Evolutionary conservation across 495 filamentous ascomycete genomes (phyloP), one percentile per base, ranked within the genome.

Genomic region (Staphylotrichum tortipilum): DNA sequence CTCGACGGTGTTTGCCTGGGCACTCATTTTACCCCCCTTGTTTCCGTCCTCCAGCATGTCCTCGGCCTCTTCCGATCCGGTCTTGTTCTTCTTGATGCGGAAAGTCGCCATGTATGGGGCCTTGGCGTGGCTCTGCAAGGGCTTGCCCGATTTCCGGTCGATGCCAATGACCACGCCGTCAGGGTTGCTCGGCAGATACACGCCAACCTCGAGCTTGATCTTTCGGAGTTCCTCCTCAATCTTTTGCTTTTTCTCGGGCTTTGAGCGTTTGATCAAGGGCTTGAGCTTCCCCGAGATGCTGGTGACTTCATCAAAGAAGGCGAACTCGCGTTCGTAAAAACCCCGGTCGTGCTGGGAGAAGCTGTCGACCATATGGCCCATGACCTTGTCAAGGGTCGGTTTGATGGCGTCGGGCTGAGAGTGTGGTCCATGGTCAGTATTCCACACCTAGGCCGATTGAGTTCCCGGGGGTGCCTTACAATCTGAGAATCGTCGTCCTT

Each of bases 81-180:
- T 70, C 48, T 76, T 79, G 28, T 79, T 83, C 68, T 94, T 95
- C 60, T 88, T 84, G 65, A 97, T 94, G 22, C 89, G 78, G 74
- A 99, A 99, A 2, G 94, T 97, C 23, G 94, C 94, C 92, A 99
- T 95, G 66, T 86, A 99, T 0, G 94, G 94, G 11, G 94, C 90
- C 68, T 99, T 99, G 39, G 94, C 94, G 59, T 99, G 94, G 59
- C 85, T 91, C 60, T 99, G 94, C 30, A 99, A 71, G 1, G 94
- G 94, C 68, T 97, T 97, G 36, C 94, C 94, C 15, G 89, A 95
- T 61, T 95, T 94, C 26, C 94, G 83, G 65, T 99, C 94, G 59
- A 99, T 97, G 15, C 94, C 94, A 54, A 99, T 85, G 19, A 99
- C 92, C 17, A 90, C 85, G 26, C 92, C 91, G 43, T 99, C 94